Base-by-base conservation (phyloP, 352 stramenopile species). In the Phytophthora aleatoria region DNA sequence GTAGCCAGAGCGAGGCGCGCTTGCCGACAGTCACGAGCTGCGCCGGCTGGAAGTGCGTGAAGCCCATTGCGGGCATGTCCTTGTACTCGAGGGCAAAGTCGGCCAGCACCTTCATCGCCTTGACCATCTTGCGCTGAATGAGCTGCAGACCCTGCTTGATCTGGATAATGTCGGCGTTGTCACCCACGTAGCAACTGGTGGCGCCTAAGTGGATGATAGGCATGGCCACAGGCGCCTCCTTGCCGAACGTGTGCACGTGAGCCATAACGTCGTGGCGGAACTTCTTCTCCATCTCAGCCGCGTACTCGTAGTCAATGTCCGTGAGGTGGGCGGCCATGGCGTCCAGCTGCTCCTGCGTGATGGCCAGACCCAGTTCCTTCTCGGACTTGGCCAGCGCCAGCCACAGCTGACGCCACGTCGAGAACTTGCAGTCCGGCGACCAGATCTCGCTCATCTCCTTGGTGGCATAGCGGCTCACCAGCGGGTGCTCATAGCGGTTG, bases 251-350 rank as follows among this genome's bases (percentile, higher is more conserved):
- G 78, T 99, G 97, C 36, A 99, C 96, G 73, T 99, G 97, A 9
- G 95, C 96, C 97, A 99, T 99, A 54, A 99, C 97, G 73, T 99
- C 97, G 80, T 99, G 97, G 61, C 97, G 94, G 73, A 99, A 99
- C 73, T 99, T 97, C 53, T 93, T 92, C 76, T 99, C 97, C 90
- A 99, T 99, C 72, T 98, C 87, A 1, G 83, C 95, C 0, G 97
- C 97, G 76, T 98, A 97, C 52, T 97, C 92, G 77, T 98, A 99
- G 81, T 99, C 96, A 61, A 99, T 98, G 76, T 99, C 92, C 79
- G 95, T 92, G 31, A 99, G 71, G 67, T 99, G 87, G 20, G 77
- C 80, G 62, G 93, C 76, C 97, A 99, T 99, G 69, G 98, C 91
- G 64, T 98, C 81, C 27, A 99, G 72, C 79, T 99, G 97, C 73